A percentile compares a stretch with the other conserved stretches of the same genome.
Evolutionary conservation across 148 eudicot species (phyloP).

Genomic region (Rhododendron kiyosumense): DNA sequence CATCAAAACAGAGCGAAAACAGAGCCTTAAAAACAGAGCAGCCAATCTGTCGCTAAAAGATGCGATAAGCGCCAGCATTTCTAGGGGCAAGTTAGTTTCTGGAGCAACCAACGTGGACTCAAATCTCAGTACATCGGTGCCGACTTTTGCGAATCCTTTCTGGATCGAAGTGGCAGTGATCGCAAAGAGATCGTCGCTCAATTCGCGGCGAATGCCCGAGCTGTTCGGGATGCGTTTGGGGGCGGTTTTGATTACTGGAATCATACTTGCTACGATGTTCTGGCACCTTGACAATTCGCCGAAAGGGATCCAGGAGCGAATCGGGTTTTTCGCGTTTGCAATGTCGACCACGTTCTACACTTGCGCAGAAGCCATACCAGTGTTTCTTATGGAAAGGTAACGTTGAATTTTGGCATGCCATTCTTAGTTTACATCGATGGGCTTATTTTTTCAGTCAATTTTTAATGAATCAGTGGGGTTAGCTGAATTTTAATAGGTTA

Average conservation of each 20-base stretch:
- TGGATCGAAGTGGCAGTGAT: conserved; percentile 70
- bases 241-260: conserved; percentile 62
- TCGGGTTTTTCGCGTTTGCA: conserved; percentile 85
- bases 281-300: conserved; percentile 68
- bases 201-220: conserved; percentile 66
- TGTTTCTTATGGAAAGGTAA: conserved; percentile 58
- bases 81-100: conserved; percentile 75
- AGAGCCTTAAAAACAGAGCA: conserved; percentile 1
- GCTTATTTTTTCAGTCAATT: too few relatives aligned
- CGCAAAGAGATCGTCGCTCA: conserved; percentile 54
- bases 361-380: conserved; percentile 87
- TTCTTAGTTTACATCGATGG: too few relatives aligned
- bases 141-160: conserved; percentile 65
- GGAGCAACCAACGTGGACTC: conserved; percentile 39
- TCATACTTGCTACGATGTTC: conserved; percentile 75
- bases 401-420: not conserved
- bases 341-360: conserved; percentile 88
- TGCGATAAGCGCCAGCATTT: conserved; percentile 75
- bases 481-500: too few relatives aligned
- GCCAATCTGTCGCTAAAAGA: conserved; percentile 45
- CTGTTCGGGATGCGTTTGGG: conserved; percentile 59
- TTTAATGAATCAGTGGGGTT: too few relatives aligned
- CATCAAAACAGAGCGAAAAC: conserved; percentile 9
- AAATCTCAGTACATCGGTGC: conserved; percentile 35
- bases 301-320: conserved; percentile 59